Evolutionary conservation across 1,139 yeast genomes (phyloP).

Genomic region (Zygosaccharomyces sapae): DNA sequence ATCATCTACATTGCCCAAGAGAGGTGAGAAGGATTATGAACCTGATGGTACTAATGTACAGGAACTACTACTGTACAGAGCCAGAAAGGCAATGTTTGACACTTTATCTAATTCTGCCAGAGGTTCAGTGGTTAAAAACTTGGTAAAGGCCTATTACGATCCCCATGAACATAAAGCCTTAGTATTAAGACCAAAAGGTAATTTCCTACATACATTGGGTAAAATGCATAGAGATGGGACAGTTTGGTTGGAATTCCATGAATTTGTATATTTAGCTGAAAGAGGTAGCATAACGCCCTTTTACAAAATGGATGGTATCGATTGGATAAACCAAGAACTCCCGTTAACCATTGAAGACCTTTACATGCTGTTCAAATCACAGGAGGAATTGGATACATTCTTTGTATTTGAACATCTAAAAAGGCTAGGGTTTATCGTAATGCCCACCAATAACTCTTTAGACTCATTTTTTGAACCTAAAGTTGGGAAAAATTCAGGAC

Average conservation of each 20-base stretch:
- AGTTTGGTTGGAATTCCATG: slow-evolving; percentile 58
- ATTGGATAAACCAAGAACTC: slow-evolving; percentile 35
- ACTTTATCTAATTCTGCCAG: slow-evolving; percentile 56
- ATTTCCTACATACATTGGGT: slow-evolving; percentile 73
- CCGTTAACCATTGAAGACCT: slow-evolving; percentile 63
- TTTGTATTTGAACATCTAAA: slow-evolving; percentile 73
- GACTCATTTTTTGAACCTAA: slow-evolving; percentile 18
- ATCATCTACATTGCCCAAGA: slow-evolving; percentile 44
- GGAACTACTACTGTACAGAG: slow-evolving; percentile 45
- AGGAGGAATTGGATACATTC: slow-evolving; percentile 51
- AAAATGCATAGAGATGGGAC: slow-evolving; percentile 46
- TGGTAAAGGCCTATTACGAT: slow-evolving; percentile 47
- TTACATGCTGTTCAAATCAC: slow-evolving; percentile 49
- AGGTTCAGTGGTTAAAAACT: slow-evolving; percentile 52
- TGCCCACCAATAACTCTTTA: slow-evolving; percentile 13
- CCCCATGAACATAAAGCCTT: slow-evolving; percentile 42
- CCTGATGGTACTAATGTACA: slow-evolving; percentile 77
- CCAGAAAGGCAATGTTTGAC: slow-evolving; percentile 67
- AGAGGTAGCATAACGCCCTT: slow-evolving; percentile 68
- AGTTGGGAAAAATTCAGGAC: slow-evolving; percentile 4
- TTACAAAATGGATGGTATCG: slow-evolving; percentile 33
- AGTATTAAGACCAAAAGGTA: slow-evolving; percentile 63
- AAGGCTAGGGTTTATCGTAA: slow-evolving; percentile 72
- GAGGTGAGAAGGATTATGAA: slow-evolving; percentile 85
- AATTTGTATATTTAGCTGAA: slow-evolving; percentile 71